phyloP scores from a whole-genome alignment of 148 eudicot species.

The Amaranthus hypochondriacus region DNA sequence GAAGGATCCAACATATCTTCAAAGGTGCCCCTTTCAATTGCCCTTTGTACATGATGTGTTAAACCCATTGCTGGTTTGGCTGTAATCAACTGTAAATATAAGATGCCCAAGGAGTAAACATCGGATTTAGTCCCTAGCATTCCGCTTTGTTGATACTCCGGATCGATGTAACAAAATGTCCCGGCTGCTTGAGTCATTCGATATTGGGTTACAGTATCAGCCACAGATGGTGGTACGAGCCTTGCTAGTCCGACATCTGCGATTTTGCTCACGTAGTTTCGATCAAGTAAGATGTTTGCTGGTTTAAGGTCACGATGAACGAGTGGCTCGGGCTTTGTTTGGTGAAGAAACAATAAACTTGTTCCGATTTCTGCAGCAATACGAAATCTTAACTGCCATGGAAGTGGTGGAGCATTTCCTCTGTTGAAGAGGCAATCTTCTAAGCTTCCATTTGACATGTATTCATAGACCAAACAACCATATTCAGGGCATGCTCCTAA shows the following conservation, averaged over 20 bases:
- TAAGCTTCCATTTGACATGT: constrained; percentile 73
- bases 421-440: constrained; percentile 50
- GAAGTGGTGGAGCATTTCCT: constrained; percentile 38
- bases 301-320: constrained; percentile 83
- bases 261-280: constrained; percentile 58
- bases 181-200: constrained; percentile 74
- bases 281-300: constrained; percentile 55
- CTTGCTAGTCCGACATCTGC: constrained; percentile 69
- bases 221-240: constrained; percentile 55
- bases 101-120: constrained; percentile 57
- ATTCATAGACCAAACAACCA: constrained; percentile 65
- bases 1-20: constrained; percentile 41
- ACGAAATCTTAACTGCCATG: constrained; percentile 68
- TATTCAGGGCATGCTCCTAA: constrained; percentile 80
- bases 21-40: constrained; percentile 47
- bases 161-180: constrained; percentile 73
- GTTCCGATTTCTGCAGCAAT: constrained; percentile 71
- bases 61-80: constrained; percentile 68
- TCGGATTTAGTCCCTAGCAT: constrained; percentile 69
- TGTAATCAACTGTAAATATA: constrained; percentile 53
- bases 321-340: constrained; percentile 64
- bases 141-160: constrained; percentile 78
- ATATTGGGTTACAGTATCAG: constrained; percentile 53
- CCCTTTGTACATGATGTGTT: constrained; percentile 43
- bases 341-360: constrained; percentile 61